Base-by-base conservation (phyloP, 805 yeast species). In the Saturnispora sanitii region DNA sequence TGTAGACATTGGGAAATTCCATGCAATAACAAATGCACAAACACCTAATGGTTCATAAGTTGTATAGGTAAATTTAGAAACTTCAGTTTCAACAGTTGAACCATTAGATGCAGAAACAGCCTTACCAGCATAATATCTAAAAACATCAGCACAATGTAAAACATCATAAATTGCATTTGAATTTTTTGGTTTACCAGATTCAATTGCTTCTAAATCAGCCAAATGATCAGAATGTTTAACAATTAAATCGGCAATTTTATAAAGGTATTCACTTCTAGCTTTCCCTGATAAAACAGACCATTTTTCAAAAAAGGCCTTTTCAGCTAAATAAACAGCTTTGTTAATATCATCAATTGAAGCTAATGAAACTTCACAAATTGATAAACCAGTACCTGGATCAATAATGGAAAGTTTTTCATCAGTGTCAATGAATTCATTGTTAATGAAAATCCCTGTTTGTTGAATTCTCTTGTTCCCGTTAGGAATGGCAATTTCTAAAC, bases 391-490 rank as follows among this genome's bases (percentile, higher is more conserved):
- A 7, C 77, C 65, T 2, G 83, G 82, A 48, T 74, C 68, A 40
- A 65, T 58, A 23, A 78, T 81, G 47, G 70, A 70, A 53, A 73
- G 66, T 41, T 71, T 73, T 41, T 73, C 71, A 26, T 64, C 61
- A 2, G 61, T 54, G 23, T 51, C 45, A 42, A 80, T 79, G 54
- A 82, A 85, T 60, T 84, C 84, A 62, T 84, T 84, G 68, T 85
- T 81, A 60, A 88, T 85, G 70, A 84, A 88, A 52, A 88, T 66
- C 48, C 96, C 96, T 9, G 82, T 79, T 52, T 95, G 95, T 66
- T 58, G 82, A 39, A 65, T 66, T 51, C 75, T 75, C 25, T 64
- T 57, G 43, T 64, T 63, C 35, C 82, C 82, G 53, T 73, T 77
- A 44, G 82, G 81, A 44, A 59, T 45, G 4, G 33, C 40, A 42